phyloP scores from a whole-genome alignment of 805 yeast genomes.

The Alloascoidea hylecoeti region DNA sequence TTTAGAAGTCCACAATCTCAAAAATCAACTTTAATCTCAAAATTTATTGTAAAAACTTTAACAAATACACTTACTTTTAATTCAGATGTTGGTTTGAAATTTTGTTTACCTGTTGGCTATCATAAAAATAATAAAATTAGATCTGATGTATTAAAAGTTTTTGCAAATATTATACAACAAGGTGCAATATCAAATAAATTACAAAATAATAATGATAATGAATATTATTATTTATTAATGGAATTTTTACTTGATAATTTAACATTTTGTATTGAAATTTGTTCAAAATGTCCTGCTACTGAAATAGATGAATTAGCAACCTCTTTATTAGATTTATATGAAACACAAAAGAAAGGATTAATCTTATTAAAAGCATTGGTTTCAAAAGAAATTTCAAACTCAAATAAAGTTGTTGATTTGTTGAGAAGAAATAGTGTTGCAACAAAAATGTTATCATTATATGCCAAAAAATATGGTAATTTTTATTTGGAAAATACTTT shows the following conservation, averaged over 20 bases:
- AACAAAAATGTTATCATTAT: constrained; percentile 62
- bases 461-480: constrained; percentile 53
- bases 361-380: constrained; percentile 38
- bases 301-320: constrained; percentile 64
- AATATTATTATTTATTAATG: not conserved
- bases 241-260: constrained; percentile 4
- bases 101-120: not conserved
- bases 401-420: constrained; percentile 54
- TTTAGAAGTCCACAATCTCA: not conserved
- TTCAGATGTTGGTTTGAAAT: constrained; percentile 15
- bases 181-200: not conserved
- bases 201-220: not conserved
- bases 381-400: constrained; percentile 44
- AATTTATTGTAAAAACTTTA: constrained; percentile 36
- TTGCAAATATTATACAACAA: not conserved
- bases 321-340: constrained; percentile 42
- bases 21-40: not conserved
- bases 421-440: constrained; percentile 74
- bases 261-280: constrained; percentile 34
- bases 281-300: constrained; percentile 46
- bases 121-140: not conserved
- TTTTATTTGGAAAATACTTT: constrained; percentile 40
- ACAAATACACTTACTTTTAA: constrained; percentile 56
- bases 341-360: constrained; percentile 18
- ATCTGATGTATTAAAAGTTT: not conserved